Evolutionary conservation across 495 filamentous ascomycete species (phyloP).

Genomic region (Penicillium roqueforti): DNA sequence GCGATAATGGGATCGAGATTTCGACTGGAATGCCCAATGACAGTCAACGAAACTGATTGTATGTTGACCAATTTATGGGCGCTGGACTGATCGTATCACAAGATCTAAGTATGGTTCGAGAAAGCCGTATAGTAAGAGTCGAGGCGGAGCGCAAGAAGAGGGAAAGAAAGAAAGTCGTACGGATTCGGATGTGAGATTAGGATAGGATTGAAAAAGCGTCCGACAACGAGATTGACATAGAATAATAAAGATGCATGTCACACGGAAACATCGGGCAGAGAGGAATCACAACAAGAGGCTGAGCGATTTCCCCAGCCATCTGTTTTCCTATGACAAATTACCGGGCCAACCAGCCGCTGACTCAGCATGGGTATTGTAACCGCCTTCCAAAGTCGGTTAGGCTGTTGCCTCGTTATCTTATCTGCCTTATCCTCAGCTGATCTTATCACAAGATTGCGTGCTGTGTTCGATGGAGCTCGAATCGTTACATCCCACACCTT

Average conservation of each 20-base stretch:
- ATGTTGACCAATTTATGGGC: background rate
- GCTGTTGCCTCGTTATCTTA: constrained; percentile 8
- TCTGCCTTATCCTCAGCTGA: constrained; percentile 16
- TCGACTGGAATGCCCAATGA: constrained; percentile 15
- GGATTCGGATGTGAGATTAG: background rate
- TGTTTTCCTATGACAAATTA: constrained; percentile 40
- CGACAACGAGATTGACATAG: constrained; percentile 9
- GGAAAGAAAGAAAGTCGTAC: constrained; percentile 16
- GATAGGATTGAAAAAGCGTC: constrained; percentile 13
- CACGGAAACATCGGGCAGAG: constrained; percentile 7
- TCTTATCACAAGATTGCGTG: constrained; percentile 13
- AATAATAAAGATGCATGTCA: constrained; percentile 10
- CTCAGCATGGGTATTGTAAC: constrained; percentile 17
- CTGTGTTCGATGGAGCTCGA: background rate
- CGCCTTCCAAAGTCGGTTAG: constrained; percentile 20
- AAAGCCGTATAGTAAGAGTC: constrained; percentile 4
- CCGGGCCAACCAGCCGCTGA: constrained; percentile 41
- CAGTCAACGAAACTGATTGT: constrained; percentile 2
- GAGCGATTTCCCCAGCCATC: constrained; percentile 30
- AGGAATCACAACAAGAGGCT: constrained; percentile 26
- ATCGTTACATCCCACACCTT: background rate
- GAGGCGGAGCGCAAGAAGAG: constrained; percentile 2
- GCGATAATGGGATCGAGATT: constrained; percentile 22
- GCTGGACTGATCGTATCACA: constrained; percentile 5
- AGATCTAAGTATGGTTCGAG: constrained; percentile 1